Evolutionary conservation across 768 basidiomycete species (phyloP), one percentile per base, ranked within the genome.

Genomic region (Boletus insuetus): DNA sequence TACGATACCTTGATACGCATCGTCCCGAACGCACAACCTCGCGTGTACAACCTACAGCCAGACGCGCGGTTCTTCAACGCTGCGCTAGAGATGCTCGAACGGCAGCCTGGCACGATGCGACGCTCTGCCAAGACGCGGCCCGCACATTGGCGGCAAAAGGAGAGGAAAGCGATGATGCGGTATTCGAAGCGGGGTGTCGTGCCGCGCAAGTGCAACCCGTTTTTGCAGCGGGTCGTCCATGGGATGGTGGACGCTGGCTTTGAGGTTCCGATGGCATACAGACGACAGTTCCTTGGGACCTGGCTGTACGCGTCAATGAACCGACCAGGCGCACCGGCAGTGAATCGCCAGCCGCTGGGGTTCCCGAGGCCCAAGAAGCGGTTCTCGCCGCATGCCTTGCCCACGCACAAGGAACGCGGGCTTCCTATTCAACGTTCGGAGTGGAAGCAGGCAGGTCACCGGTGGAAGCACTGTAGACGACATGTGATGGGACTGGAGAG

Each of bases 31-130:
- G 64, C 69, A 26, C 67, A 64, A 20, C 63, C 72, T 20, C 65
- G 60, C 42, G 53, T 73, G 35, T 62, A 74, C 50, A 61, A 75
- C 19, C 80, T 80, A 9, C 56, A 56, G 24, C 79, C 82, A 1
- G 88, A 91, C 60, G 80, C 78, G n/a, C 76, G 80, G 43, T 88
- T 88, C 65, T 89, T 84, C 72, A 87, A 87, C 51, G 82, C 83
- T 2, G 74, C 82, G 10, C 69, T 89, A 13, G 67, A 72, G 11
- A 69, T 85, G 44, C 76, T 79, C 37, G 64, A 69, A 17, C 65
- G 67, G 12, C 63, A 64, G 14, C 53, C 64, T 22, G 39, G 44
- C 11, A 63, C 46, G 63, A 40, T 53, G 50, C 64, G 49, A 32
- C 70, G 64, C 29, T 53, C 54, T 19, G 46, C 34, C 2, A 58